Evolutionary conservation across 768 basidiomycete species (phyloP).

Genomic region (Russula griseocarnosa): DNA sequence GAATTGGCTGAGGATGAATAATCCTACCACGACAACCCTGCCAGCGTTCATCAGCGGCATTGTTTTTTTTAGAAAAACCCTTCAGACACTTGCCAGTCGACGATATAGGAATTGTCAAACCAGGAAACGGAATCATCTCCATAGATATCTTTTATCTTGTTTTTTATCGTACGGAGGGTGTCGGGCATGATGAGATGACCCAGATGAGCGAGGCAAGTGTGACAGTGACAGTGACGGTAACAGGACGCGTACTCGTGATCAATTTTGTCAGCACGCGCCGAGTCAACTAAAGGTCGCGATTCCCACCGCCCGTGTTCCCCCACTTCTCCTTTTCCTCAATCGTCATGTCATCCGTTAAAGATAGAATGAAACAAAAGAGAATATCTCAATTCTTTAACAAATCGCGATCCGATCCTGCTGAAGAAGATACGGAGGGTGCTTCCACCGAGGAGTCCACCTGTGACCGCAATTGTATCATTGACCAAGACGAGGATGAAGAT

Average conservation of each 20-base stretch:
- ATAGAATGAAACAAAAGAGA: constrained; percentile 25
- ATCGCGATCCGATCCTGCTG: constrained; percentile 15
- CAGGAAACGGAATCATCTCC: constrained; percentile 32
- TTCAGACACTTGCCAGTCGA: constrained; percentile 47
- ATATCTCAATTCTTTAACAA: constrained; percentile 19
- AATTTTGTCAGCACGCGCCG: background rate
- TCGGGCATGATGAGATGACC: constrained; percentile 24
- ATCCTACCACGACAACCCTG: constrained; percentile 35
- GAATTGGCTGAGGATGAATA: constrained; percentile 44
- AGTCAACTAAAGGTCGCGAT: background rate
- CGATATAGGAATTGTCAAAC: constrained; percentile 42
- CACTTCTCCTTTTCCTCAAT: background rate
- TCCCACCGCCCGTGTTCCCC: constrained; percentile 3
- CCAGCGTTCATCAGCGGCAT: constrained; percentile 13
- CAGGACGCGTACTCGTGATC: background rate
- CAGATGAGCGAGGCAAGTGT: background rate
- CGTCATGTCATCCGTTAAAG: constrained; percentile 23
- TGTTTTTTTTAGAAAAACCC: background rate
- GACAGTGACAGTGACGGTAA: background rate
- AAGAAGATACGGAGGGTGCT: constrained; percentile 18
- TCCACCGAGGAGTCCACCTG: background rate
- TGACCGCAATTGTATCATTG: background rate
- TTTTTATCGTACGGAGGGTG: constrained; percentile 10
- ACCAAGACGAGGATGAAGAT: constrained; percentile 30
- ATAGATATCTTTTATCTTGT: constrained; percentile 25